These are phyloP conservation scores for Rhytidhysteron rufulum DNA, from an alignment of 2,329 filamentous ascomycete genomes.

Conservation along the genomic window DNA sequence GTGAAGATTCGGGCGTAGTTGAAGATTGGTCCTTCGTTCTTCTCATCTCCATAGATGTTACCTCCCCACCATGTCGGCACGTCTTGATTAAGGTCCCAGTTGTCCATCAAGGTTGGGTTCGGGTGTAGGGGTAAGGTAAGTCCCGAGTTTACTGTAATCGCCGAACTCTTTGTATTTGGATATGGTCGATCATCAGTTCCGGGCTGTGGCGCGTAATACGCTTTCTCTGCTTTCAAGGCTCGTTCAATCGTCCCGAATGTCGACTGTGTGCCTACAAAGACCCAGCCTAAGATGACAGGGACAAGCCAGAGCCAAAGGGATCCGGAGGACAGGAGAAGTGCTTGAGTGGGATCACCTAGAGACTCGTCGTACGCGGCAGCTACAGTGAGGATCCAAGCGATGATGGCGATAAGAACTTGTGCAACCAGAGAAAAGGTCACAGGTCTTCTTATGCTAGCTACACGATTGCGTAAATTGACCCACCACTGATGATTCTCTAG, in stretches of 20 bases:
- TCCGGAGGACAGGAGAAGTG: conserved; percentile 15
- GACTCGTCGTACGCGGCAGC: conserved; percentile 8
- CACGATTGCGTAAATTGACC: conserved; percentile 9
- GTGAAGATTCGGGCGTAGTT: conserved; percentile 22
- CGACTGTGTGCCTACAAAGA: conserved; percentile 16
- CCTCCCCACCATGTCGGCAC: conserved; percentile 13
- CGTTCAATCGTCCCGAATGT: conserved; percentile 13
- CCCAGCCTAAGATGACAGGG: conserved; percentile 18
- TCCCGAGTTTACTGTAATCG: background rate
- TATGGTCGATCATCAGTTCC: background rate
- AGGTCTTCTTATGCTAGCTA: conserved; percentile 12
- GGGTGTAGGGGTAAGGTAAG: background rate
- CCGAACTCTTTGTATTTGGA: background rate
- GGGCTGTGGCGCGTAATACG: conserved; percentile 5
- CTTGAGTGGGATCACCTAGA: conserved; percentile 12
- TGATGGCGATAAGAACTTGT: conserved; percentile 13
- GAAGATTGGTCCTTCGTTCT: conserved; percentile 16
- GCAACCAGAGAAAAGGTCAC: conserved; percentile 18
- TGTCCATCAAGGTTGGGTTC: background rate
- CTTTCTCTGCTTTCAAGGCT: conserved; percentile 9
- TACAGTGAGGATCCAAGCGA: conserved; percentile 17
- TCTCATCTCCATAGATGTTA: conserved; percentile 18
- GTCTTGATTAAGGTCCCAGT: conserved; percentile 8
- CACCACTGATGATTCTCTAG: conserved; percentile 17
- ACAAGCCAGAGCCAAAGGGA: conserved; percentile 19